A percentile compares a stretch with the other conserved stretches of the same genome.
Conservation (phyloP, 352 stramenopile genomes). For the Elongisporangium undulatum region DNA sequence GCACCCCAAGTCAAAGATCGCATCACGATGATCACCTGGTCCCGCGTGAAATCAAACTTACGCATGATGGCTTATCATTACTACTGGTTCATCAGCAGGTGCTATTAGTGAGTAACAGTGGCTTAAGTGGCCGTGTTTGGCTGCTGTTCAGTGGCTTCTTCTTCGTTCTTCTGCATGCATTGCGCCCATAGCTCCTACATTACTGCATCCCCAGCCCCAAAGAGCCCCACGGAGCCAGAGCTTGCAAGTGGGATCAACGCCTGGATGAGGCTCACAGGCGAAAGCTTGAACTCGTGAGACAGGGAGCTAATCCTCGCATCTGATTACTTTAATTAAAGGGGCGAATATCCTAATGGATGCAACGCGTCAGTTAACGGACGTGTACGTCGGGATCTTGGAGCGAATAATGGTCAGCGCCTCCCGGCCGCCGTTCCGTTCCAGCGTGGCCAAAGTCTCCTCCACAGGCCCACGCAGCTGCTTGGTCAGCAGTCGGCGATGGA, state of each 20-base stretch:
- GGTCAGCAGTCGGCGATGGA: constrained; percentile 64
- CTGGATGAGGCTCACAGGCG: not conserved
- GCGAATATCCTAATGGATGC: not conserved
- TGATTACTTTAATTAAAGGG: not conserved
- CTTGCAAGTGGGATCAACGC: not conserved
- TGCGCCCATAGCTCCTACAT: not conserved
- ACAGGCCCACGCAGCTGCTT: constrained; percentile 49
- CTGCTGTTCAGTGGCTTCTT: too few relatives aligned
- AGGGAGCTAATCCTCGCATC: not conserved
- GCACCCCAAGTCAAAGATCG: too few relatives aligned
- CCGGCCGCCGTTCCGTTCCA: constrained; percentile 71
- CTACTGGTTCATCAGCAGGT: not conserved
- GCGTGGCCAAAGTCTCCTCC: constrained; percentile 55
- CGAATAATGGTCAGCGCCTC: constrained; percentile 72
- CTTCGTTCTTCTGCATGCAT: not conserved
- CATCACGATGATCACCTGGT: too few relatives aligned
- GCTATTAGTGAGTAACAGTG: too few relatives aligned
- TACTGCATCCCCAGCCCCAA: too few relatives aligned
- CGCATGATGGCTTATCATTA: not conserved
- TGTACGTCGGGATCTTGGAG: constrained; percentile 76
- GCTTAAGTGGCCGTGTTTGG: too few relatives aligned
- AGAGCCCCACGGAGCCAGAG: too few relatives aligned
- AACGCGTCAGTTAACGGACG: constrained; percentile 38
- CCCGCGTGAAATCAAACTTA: too few relatives aligned
- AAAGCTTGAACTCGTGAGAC: not conserved